These are phyloP conservation scores for Drechslerella coelobrocha DNA, from an alignment of 2,329 filamentous ascomycete genomes.

Conservation along the genomic window DNA sequence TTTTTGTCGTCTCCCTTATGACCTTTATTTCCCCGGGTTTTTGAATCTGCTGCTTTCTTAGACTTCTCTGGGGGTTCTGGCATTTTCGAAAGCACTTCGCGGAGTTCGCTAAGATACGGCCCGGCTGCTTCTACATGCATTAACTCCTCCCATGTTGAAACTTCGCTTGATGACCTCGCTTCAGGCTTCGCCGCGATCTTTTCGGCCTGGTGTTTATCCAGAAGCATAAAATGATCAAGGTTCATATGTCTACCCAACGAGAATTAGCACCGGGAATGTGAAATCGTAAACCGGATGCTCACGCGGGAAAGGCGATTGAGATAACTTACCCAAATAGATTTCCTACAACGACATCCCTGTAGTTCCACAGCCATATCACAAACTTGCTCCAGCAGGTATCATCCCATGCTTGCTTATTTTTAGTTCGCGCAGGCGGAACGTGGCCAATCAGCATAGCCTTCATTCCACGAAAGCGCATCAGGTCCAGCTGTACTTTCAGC, in stretches of 20 bases:
- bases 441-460: conserved; percentile 95
- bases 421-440: conserved; percentile 86
- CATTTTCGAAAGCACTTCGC: conserved; percentile 43
- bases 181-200: conserved; percentile 51
- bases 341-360: conserved; percentile 83
- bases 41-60: conserved; percentile 5
- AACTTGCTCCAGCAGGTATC: conserved; percentile 98
- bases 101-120: conserved; percentile 46
- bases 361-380: conserved; percentile 86
- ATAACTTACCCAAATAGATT: conserved; percentile 69
- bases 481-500: conserved; percentile 85
- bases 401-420: conserved; percentile 87
- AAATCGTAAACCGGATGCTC: background rate
- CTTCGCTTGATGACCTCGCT: conserved; percentile 1
- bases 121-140: conserved; percentile 21
- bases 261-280: conserved; percentile 4
- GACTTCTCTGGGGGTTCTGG: conserved; percentile 27
- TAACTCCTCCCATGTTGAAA: conserved; percentile 39
- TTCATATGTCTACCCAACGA: conserved; percentile 79
- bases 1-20: conserved; percentile 58
- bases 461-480: conserved; percentile 81
- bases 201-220: conserved; percentile 70
- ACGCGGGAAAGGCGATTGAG: background rate
- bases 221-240: conserved; percentile 93
- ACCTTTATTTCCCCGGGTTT: conserved; percentile 46